Base-by-base conservation (phyloP, 2,329 filamentous ascomycete genomes). In the Fusarium aywerte region DNA sequence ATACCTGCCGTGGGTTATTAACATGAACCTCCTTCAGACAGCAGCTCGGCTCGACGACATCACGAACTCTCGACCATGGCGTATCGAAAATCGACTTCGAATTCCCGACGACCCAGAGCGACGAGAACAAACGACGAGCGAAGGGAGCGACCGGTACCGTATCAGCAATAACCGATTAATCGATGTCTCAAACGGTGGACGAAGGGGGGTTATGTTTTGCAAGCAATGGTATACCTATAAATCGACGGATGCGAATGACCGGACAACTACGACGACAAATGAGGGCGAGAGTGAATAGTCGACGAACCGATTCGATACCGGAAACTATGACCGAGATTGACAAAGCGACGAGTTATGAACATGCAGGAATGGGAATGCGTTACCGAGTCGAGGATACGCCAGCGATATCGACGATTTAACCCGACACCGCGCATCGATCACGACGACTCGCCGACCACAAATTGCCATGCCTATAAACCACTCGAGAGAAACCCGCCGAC, bases 391-490 rank as follows among this genome's bases (percentile, higher is more conserved):
- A 12, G 9, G 12, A 15, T 7, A 13, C 3, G 11, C 31, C 7
- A 18, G 9, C 21, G 21, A 38, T 7, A 49, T 6, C 12, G 32
- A 49, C 13, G 45, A 20, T 5, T 27, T 7, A 35, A 12, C 21
- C 21, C 32, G 12, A 20, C 1, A 13, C 2, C 5, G 10, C 21
- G 6, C 5, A 36, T 10, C 45, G 32, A 49, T 15, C n/a, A 25
- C 21, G 21, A 49, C 32, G n/a, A 49, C 10, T 9, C 7, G 2
- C 16, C 21, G 16, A 27, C 11, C 4, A 47, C 16, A 10, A 8
- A 23, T 0, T 2, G 1, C 2, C 11, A 4, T 15, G 1, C 3
- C 1, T 8, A 2, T 7, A 35, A 2, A 13, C 10, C 20, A 35
- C 7, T 3, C 7, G 31, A 15, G 4, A 15, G n/a, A n/a, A n/a